A percentile compares a stretch with the other conserved stretches of the same genome.
Evolutionary conservation across 2,329 filamentous ascomycete species (phyloP).

Genomic region (Nemania sp.): DNA sequence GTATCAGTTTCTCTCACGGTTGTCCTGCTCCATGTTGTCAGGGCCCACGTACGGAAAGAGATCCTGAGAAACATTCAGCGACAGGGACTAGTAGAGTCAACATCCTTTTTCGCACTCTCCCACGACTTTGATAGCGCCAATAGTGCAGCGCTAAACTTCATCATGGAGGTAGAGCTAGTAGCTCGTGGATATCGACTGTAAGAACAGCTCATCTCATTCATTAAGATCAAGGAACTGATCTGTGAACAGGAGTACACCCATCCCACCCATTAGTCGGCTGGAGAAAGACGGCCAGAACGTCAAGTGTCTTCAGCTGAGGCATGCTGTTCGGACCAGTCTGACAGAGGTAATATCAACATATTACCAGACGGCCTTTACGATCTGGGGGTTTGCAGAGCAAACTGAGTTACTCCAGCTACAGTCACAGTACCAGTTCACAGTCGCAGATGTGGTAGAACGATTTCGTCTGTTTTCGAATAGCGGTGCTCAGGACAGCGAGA

Average conservation of each 20-base stretch:
- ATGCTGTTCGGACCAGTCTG: conserved; percentile 72
- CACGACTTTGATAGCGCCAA: conserved; percentile 41
- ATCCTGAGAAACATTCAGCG: conserved; percentile 40
- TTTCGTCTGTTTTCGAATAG: conserved; percentile 64
- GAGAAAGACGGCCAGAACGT: conserved; percentile 81
- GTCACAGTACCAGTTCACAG: conserved; percentile 82
- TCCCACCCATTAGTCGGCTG: conserved; percentile 89
- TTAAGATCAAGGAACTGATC: conserved; percentile 20
- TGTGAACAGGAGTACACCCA: conserved; percentile 71
- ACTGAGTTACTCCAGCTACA: conserved; percentile 89
- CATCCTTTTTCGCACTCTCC: conserved; percentile 39
- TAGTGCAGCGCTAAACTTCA: conserved; percentile 42
- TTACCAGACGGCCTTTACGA: conserved; percentile 67
- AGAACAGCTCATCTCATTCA: conserved; percentile 5
- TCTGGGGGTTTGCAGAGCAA: conserved; percentile 76
- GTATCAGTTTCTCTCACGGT: conserved; percentile 31
- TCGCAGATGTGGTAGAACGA: conserved; percentile 73
- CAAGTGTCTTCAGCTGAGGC: conserved; percentile 79
- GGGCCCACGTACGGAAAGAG: conserved; percentile 40
- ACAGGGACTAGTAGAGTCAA: conserved; percentile 37
- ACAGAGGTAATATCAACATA: conserved; percentile 72
- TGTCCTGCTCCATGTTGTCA: conserved; percentile 30
- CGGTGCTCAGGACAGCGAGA: conserved; percentile 77
- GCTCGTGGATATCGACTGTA: conserved; percentile 43
- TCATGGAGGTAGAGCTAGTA: conserved; percentile 43